Evolutionary conservation across 2,329 filamentous ascomycete species (phyloP).

Genomic region (Sporothrix variecibatus): DNA sequence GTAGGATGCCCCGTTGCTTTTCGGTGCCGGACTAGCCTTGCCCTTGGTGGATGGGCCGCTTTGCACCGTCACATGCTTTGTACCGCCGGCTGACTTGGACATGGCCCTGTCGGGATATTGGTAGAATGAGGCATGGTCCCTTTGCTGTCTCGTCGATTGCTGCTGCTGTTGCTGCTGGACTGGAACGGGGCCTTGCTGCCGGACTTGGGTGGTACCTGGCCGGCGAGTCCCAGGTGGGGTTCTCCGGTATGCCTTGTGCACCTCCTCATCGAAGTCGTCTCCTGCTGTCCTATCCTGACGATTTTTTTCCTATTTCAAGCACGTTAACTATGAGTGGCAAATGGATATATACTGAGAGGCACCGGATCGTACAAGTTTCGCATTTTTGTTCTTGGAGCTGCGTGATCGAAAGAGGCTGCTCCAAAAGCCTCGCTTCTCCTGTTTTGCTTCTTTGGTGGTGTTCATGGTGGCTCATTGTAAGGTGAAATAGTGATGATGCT

Average conservation of each 20-base stretch:
- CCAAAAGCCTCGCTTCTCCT: slow-evolving; percentile 52
- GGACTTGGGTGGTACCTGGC: not conserved
- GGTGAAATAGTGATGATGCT: not conserved
- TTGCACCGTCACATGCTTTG: not conserved
- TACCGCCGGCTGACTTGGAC: slow-evolving; percentile 4
- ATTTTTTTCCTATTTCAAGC: slow-evolving; percentile 38
- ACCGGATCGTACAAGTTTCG: slow-evolving; percentile 40
- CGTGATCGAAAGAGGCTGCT: slow-evolving; percentile 51
- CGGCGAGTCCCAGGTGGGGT: not conserved
- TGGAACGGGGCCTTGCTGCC: slow-evolving; percentile 15
- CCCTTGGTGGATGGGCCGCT: not conserved
- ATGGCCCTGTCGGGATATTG: slow-evolving; percentile 21
- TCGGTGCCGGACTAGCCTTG: slow-evolving; percentile 16
- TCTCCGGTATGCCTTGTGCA: slow-evolving; percentile 31
- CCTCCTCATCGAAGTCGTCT: not conserved
- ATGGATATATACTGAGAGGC: not conserved
- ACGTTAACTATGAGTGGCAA: slow-evolving; percentile 12
- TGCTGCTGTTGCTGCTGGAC: not conserved
- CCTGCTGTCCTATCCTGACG: slow-evolving; percentile 34
- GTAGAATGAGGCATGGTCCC: not conserved
- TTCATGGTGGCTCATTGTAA: slow-evolving; percentile 29
- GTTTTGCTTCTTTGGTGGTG: slow-evolving; percentile 43
- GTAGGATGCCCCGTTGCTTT: slow-evolving; percentile 40
- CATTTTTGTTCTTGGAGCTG: slow-evolving; percentile 42
- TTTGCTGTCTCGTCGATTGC: not conserved